A percentile compares a stretch with the other conserved stretches of the same genome.
These are phyloP conservation scores for Candida neerlandica DNA, from an alignment of 1,139 yeast genomes.

Conservation along the genomic window DNA sequence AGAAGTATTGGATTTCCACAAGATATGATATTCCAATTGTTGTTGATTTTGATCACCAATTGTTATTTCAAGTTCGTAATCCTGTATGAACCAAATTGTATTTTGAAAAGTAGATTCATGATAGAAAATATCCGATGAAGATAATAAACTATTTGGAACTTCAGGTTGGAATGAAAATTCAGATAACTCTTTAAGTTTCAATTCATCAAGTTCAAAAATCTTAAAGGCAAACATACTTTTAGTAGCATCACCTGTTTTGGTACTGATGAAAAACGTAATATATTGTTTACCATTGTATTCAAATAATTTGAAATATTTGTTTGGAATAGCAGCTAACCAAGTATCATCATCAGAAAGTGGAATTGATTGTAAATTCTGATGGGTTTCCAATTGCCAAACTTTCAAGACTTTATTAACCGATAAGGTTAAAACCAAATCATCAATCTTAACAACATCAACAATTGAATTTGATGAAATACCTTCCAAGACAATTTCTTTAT, in stretches of 20 bases:
- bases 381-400: conserved; percentile 55
- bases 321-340: conserved; percentile 38
- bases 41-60: conserved; percentile 9
- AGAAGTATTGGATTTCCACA: conserved; percentile 69
- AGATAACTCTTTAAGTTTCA: conserved; percentile 28
- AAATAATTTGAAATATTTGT: conserved; percentile 30
- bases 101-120: conserved; percentile 16
- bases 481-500: conserved; percentile 23
- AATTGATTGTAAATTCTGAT: conserved; percentile 23
- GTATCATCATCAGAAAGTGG: conserved; percentile 17
- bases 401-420: conserved; percentile 54
- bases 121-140: conserved; percentile 10
- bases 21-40: conserved; percentile 29
- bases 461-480: conserved; percentile 36
- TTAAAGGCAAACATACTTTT: conserved; percentile 29
- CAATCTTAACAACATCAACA: conserved; percentile 30
- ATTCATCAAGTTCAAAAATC: conserved; percentile 24
- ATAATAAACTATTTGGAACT: conserved; percentile 23
- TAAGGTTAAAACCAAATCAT: conserved; percentile 26
- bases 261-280: conserved; percentile 18
- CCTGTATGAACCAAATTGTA: conserved; percentile 56
- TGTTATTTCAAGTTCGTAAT: conserved; percentile 33
- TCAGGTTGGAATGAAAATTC: conserved; percentile 27
- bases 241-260: conserved; percentile 14
- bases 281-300: conserved; percentile 16